Conservation (phyloP, 139 green algal species). For the Edaphochlamys debaryana region DNA sequence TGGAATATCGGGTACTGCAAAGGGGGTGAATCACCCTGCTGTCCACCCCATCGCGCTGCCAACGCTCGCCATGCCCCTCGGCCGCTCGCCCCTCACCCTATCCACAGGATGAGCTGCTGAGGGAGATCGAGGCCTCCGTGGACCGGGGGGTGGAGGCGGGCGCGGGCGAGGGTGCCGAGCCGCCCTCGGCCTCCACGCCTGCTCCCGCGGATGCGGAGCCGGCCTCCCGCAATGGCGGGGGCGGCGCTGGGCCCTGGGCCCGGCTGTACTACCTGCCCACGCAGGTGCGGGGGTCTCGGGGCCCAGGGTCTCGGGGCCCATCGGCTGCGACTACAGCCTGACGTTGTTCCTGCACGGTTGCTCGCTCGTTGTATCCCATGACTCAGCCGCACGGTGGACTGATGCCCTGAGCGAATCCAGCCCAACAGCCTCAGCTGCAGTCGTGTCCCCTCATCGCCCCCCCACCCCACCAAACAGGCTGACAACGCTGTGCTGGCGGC, state of each 20-base stretch:
- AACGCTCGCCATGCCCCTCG: background rate
- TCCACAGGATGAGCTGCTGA: constrained; percentile 10
- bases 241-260: background rate
- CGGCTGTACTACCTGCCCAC: constrained; percentile 24
- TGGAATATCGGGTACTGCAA: background rate
- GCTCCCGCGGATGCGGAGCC: too few relatives aligned
- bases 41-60: background rate
- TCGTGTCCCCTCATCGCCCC: background rate
- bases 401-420: too few relatives aligned
- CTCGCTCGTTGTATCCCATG: too few relatives aligned
- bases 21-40: too few relatives aligned
- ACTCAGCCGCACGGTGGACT: too few relatives aligned
- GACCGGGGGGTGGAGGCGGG: background rate
- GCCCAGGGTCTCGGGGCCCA: too few relatives aligned
- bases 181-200: background rate
- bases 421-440: too few relatives aligned
- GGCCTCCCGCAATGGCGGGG: background rate
- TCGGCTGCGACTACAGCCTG: too few relatives aligned
- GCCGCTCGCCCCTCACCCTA: background rate
- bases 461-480: background rate
- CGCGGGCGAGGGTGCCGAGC: too few relatives aligned
- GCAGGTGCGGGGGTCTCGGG: background rate
- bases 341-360: too few relatives aligned
- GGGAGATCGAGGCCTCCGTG: background rate
- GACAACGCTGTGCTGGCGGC: background rate